Conservation (phyloP, 805 yeast genomes). For the Sporopachydermia lactativora region DNA sequence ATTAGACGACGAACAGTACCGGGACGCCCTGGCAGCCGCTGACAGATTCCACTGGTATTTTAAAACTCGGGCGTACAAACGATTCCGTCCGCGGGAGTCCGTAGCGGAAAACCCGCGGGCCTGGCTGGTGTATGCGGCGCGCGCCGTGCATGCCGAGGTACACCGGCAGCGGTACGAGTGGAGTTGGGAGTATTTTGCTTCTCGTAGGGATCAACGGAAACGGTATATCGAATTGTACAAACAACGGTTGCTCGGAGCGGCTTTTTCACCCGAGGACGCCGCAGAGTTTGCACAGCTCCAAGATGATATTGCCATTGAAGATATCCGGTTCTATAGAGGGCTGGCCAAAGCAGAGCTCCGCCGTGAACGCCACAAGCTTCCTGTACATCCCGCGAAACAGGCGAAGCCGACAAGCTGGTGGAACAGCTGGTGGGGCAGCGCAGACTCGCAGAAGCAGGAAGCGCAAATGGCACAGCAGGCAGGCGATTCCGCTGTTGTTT, state of each 20-base stretch:
- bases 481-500: too few species aligned
- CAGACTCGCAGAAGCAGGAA: background rate
- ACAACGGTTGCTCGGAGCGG: slow-evolving; percentile 25
- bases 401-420: slow-evolving; percentile 7
- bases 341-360: slow-evolving; percentile 55
- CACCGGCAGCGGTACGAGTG: slow-evolving; percentile 69
- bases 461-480: slow-evolving; percentile 2
- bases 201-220: slow-evolving; percentile 58
- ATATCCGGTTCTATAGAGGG: slow-evolving; percentile 73
- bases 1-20: slow-evolving; percentile 73
- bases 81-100: slow-evolving; percentile 44
- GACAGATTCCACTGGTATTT: slow-evolving; percentile 69
- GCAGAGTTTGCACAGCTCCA: slow-evolving; percentile 39
- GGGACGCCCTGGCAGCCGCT: slow-evolving; percentile 66
- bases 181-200: slow-evolving; percentile 77
- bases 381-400: slow-evolving; percentile 9
- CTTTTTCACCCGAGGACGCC: slow-evolving; percentile 18
- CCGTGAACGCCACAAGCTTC: slow-evolving; percentile 29
- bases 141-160: slow-evolving; percentile 63
- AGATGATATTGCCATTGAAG: slow-evolving; percentile 50
- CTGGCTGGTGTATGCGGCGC: slow-evolving; percentile 77
- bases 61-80: slow-evolving; percentile 62
- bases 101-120: slow-evolving; percentile 48
- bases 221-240: slow-evolving; percentile 59
- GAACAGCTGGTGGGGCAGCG: slow-evolving; percentile 13